Conservation (phyloP, 106 monocot species). For the Acorus gramineus region DNA sequence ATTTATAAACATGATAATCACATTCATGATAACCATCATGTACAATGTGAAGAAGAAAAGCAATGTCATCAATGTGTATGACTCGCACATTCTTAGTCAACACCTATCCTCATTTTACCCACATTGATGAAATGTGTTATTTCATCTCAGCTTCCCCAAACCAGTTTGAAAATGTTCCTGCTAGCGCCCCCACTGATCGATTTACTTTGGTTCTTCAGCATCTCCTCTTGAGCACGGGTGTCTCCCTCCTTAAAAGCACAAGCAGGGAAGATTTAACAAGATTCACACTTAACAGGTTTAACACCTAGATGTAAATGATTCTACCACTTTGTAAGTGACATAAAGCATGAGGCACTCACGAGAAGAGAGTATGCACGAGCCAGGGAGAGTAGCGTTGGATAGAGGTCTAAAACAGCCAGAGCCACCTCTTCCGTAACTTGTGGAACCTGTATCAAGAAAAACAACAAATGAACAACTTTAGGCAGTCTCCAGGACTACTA, state of each 20-base stretch:
- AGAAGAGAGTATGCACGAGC: conserved; percentile 53
- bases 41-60: too few species aligned
- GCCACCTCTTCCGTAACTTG: conserved; percentile 88
- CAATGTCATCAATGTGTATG: too few species aligned
- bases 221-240: conserved; percentile 63
- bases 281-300: too few species aligned
- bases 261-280: not conserved
- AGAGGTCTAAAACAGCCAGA: conserved; percentile 56
- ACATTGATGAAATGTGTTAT: too few species aligned
- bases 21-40: too few species aligned
- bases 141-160: conserved; percentile 41
- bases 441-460: conserved; percentile 38
- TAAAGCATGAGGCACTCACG: conserved; percentile 25
- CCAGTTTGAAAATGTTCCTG: conserved; percentile 85
- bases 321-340: too few species aligned
- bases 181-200: conserved; percentile 49
- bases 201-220: conserved; percentile 61
- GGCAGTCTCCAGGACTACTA: not conserved
- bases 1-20: too few species aligned
- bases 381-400: conserved; percentile 66
- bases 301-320: too few species aligned
- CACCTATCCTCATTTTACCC: too few species aligned
- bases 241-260: conserved; percentile 45
- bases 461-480: not conserved
- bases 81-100: too few species aligned